Percentiles rank a stretch among this genome's conserved stretches.
phyloP scores from a whole-genome alignment of 2,329 filamentous ascomycete species.

The Pseudocercospora musae region DNA sequence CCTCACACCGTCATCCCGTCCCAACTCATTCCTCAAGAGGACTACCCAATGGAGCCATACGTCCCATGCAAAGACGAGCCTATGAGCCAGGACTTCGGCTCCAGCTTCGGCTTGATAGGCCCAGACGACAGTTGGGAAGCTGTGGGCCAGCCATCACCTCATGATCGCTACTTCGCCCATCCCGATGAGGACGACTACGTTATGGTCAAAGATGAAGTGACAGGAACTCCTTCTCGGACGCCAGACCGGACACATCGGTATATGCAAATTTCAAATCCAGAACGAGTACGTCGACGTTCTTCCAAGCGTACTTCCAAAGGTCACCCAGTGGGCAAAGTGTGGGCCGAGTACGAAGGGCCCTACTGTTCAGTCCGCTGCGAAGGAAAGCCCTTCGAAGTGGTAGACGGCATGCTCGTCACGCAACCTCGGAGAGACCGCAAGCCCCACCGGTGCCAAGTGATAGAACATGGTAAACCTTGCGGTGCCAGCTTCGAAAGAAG shows the following conservation, averaged over 20 bases:
- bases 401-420: neutral
- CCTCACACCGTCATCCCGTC: slow-evolving; percentile 28
- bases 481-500: slow-evolving; percentile 26
- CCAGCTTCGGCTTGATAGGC: slow-evolving; percentile 17
- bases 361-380: slow-evolving; percentile 10
- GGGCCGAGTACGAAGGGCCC: slow-evolving; percentile 4
- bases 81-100: slow-evolving; percentile 8
- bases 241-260: neutral
- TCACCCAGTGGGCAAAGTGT: slow-evolving; percentile 6
- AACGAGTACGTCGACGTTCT: slow-evolving; percentile 5
- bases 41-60: slow-evolving; percentile 20
- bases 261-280: neutral
- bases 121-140: slow-evolving; percentile 15
- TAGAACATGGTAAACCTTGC: slow-evolving; percentile 20
- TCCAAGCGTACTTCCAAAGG: slow-evolving; percentile 18
- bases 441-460: slow-evolving; percentile 19
- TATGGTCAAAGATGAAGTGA: slow-evolving; percentile 19
- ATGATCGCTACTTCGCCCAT: slow-evolving; percentile 21
- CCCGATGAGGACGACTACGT: slow-evolving; percentile 25
- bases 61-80: slow-evolving; percentile 11
- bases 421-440: slow-evolving; percentile 10
- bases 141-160: slow-evolving; percentile 16
- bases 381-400: slow-evolving; percentile 8
- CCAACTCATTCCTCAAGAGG: slow-evolving; percentile 24
- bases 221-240: neutral